A percentile compares a stretch with the other conserved stretches of the same genome.
Conservation (phyloP, 306 rosid genomes). For the Castanospermum australe region DNA sequence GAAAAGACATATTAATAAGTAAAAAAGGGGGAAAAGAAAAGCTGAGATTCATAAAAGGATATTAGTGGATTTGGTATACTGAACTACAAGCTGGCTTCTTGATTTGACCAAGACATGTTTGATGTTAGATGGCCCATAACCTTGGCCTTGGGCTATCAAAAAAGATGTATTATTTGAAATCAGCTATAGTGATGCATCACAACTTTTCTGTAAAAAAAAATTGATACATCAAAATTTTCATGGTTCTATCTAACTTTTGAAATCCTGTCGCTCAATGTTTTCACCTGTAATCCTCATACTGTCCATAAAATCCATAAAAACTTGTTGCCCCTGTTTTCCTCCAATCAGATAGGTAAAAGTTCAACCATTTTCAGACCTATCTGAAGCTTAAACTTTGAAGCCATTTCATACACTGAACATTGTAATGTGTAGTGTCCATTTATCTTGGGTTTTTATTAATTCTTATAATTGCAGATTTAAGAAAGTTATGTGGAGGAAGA, state of each 20-base stretch:
- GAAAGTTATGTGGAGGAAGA: slow-evolving; percentile 88
- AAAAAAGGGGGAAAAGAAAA: neutral
- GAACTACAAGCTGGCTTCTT: slow-evolving; percentile 8
- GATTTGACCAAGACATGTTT: slow-evolving; percentile 2
- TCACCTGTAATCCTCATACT: neutral
- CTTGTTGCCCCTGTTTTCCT: neutral
- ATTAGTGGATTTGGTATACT: neutral
- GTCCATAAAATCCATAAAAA: neutral
- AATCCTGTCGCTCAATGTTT: neutral
- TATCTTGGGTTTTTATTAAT: slow-evolving; percentile 17
- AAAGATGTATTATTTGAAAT: slow-evolving; percentile 15
- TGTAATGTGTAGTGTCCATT: neutral
- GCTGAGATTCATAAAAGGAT: neutral
- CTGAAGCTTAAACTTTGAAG: slow-evolving; percentile 14
- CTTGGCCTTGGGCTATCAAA: slow-evolving; percentile 12
- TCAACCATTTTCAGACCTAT: neutral
- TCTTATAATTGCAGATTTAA: slow-evolving; percentile 62
- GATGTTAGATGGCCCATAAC: neutral
- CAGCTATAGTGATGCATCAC: neutral
- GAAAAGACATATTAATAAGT: neutral
- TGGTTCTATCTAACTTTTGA: neutral
- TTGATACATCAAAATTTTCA: neutral
- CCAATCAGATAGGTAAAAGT: neutral
- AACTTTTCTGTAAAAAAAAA: too few relatives aligned
- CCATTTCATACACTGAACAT: neutral